Conservation (phyloP, 257 asterid species). For the Petrea volubilis region DNA sequence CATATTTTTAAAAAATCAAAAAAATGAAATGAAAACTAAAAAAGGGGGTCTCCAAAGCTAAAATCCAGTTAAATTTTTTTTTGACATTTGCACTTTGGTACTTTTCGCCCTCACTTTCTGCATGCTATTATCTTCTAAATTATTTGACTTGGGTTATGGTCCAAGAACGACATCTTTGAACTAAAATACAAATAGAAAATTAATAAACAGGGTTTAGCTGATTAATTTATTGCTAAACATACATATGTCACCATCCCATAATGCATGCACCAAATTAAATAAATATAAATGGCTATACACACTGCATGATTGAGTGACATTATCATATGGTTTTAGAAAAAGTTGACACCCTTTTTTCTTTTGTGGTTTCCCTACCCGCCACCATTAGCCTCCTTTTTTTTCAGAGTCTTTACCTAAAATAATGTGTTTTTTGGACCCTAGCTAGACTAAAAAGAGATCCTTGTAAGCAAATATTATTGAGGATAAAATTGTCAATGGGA, state of each 20-base stretch:
- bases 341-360: constrained; percentile 17
- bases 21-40: not conserved
- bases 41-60: not conserved
- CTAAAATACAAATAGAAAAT: not conserved
- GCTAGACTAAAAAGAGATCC: not conserved
- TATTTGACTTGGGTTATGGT: not conserved
- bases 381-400: constrained; percentile 22
- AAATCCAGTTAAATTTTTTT: not conserved
- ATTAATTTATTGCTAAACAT: not conserved
- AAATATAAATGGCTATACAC: constrained; percentile 1
- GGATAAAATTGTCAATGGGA: not conserved
- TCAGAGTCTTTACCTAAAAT: constrained; percentile 23
- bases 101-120: not conserved
- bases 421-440: constrained; percentile 26
- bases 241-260: constrained; percentile 14
- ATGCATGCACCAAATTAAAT: constrained; percentile 16
- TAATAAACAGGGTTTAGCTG: not conserved
- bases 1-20: not conserved
- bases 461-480: not conserved
- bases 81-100: not conserved
- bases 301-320: constrained; percentile 33
- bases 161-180: not conserved
- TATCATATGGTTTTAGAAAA: constrained; percentile 22
- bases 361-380: constrained; percentile 40
- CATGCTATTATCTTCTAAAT: not conserved